Evolutionary conservation across 2,329 filamentous ascomycete genomes (phyloP).

Genomic region (Aspergillus niger): DNA sequence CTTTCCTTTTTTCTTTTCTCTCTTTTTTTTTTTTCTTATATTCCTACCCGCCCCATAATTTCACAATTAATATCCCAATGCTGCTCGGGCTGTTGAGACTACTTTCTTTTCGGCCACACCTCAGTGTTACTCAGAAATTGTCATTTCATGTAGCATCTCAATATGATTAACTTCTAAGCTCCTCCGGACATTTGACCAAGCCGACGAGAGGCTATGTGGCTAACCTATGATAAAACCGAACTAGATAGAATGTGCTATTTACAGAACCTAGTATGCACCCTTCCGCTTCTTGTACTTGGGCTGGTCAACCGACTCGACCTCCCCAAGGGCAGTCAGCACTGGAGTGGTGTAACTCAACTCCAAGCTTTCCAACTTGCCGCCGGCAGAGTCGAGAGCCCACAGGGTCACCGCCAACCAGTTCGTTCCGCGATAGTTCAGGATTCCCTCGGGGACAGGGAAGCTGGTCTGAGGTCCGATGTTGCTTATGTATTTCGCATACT

Average conservation of each 20-base stretch:
- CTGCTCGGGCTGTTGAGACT: not conserved
- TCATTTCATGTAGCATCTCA: too few species aligned
- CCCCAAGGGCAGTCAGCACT: constrained; percentile 53
- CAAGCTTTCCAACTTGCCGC: constrained; percentile 60
- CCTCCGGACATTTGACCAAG: not conserved
- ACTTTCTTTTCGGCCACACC: not conserved
- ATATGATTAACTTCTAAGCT: too few species aligned
- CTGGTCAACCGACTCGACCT: constrained; percentile 50
- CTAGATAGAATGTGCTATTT: not conserved
- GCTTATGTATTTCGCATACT: constrained; percentile 68
- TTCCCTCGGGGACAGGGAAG: constrained; percentile 73
- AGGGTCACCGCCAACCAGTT: constrained; percentile 70
- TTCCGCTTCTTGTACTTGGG: constrained; percentile 50
- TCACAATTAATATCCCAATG: not conserved
- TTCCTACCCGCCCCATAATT: not conserved
- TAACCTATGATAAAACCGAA: not conserved
- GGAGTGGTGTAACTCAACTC: constrained; percentile 53
- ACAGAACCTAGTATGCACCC: constrained; percentile 51
- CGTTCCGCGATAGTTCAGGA: constrained; percentile 68
- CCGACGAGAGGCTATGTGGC: too few species aligned
- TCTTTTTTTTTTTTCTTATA: not conserved
- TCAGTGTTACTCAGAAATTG: too few species aligned
- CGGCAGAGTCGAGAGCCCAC: constrained; percentile 64
- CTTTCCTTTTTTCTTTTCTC: constrained; percentile 13
- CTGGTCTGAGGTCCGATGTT: constrained; percentile 73